Evolutionary conservation across 495 filamentous ascomycete genomes (phyloP), one percentile per base, ranked within the genome.

Genomic region (Annulohypoxylon stygium): DNA sequence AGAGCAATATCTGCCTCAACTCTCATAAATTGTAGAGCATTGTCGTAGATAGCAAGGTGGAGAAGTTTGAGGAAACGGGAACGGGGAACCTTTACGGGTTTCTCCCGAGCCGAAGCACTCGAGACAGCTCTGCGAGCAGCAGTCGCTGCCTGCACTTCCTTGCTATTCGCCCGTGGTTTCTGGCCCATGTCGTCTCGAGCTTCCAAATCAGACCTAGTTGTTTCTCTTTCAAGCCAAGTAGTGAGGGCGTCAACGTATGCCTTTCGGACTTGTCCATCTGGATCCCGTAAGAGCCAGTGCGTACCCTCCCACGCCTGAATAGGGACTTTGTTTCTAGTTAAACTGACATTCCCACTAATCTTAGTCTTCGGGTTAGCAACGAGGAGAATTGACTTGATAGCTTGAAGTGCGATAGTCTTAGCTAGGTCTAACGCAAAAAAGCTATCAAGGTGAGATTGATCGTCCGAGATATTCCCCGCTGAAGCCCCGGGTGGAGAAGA

Each of bases 271-370:
- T 89, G 85, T 18, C 86, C 87, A 73, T 94, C 90, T 10, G 88
- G 84, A 76, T 97, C 95, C 16, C 92, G 88, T 20, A 97, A 82
- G 51, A 98, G 87, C 90, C 93, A 96, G 62, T 97, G 93, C 0
- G 94, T 97, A 11, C 93, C 93, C 79, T 97, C 93, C 95, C 95
- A 98, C 0, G 93, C 90, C 41, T 91, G 85, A 39, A 95, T 85
- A 2, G 90, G 89, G 2, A 97, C 93, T 34, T 81, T 87, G 74
- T 91, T 93, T 67, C 95, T 88, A 1, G 88, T 88, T 48, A 94
- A 86, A 10, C 86, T 88, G 0, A 88, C 83, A 25, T 88, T 88
- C 23, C 87, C 85, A 65, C 84, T 87, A 53, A 89, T 83, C 63
- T 87, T 87, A 2, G 83, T 83, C 36, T 86, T 86, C 18, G 88